Conservation (phyloP, 106 monocot genomes). For the Ottelia alismoides region DNA sequence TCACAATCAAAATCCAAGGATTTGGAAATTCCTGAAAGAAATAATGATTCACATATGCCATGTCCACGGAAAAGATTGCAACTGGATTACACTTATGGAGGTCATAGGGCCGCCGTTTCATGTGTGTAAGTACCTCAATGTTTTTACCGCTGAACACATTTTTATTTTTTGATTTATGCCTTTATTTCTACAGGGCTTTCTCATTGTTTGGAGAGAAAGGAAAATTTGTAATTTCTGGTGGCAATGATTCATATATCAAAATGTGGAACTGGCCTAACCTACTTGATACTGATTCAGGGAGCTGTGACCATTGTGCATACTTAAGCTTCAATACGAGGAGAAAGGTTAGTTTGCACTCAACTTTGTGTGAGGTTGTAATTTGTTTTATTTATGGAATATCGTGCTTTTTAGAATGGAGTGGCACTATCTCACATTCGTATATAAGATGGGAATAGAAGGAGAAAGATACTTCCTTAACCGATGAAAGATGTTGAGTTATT, state of each 20-base stretch:
- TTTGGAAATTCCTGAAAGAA: background rate
- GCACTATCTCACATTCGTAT: no score
- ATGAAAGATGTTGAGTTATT: no score
- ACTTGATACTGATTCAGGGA: slow-evolving; percentile 13
- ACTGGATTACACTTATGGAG: slow-evolving; percentile 51
- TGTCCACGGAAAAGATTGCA: slow-evolving; percentile 23
- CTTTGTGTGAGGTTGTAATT: no score
- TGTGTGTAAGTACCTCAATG: slow-evolving; percentile 43
- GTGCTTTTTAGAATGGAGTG: no score
- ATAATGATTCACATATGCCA: background rate
- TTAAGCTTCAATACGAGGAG: slow-evolving; percentile 12
- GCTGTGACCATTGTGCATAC: slow-evolving; percentile 1
- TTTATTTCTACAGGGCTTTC: slow-evolving; percentile 31
- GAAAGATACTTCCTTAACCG: no score
- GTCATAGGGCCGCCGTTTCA: slow-evolving; percentile 66
- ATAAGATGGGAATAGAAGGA: no score
- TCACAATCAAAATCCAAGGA: slow-evolving; percentile 20
- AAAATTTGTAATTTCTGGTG: slow-evolving; percentile 64
- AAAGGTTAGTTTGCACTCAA: slow-evolving; percentile 13
- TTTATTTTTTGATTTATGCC: background rate
- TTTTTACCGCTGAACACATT: background rate
- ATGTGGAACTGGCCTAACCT: slow-evolving; percentile 60
- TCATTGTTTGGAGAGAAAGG: slow-evolving; percentile 71
- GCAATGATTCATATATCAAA: slow-evolving; percentile 63
- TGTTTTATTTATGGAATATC: no score